A percentile compares a stretch with the other conserved stretches of the same genome.
These are phyloP conservation scores for Waltergamsia citrina DNA, from an alignment of 2,329 filamentous ascomycete genomes.

Conservation along the genomic window DNA sequence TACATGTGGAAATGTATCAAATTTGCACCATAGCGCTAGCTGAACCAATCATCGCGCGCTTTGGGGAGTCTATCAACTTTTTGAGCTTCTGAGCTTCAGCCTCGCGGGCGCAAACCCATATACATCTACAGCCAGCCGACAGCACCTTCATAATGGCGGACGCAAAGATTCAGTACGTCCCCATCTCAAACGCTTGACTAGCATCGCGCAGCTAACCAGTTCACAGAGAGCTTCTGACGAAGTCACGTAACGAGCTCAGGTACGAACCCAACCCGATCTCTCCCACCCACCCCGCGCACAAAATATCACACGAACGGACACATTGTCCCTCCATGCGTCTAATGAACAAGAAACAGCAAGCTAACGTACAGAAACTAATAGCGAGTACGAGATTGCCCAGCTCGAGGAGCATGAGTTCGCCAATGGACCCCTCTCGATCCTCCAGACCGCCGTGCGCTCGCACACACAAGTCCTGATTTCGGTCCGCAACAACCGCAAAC, in stretches of 20 bases:
- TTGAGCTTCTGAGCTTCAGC: conserved; percentile 22
- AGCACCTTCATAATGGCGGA: conserved; percentile 43
- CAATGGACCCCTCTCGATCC: conserved; percentile 63
- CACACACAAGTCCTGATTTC: conserved; percentile 96
- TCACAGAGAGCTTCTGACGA: conserved; percentile 73
- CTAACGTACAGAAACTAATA: conserved; percentile 23
- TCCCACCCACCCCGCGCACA: conserved; percentile 3
- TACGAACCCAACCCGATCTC: conserved; percentile 37
- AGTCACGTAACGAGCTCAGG: conserved; percentile 87
- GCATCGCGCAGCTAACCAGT: conserved; percentile 16
- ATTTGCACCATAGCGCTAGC: background rate
- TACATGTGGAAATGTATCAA: background rate
- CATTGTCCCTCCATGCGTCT: too few relatives aligned
- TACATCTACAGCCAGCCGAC: conserved; percentile 1
- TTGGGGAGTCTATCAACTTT: conserved; percentile 15
- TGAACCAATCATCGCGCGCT: conserved; percentile 16
- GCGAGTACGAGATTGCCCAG: conserved; percentile 84
- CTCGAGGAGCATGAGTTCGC: conserved; percentile 49
- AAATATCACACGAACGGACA: conserved; percentile 6
- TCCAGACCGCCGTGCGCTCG: conserved; percentile 90
- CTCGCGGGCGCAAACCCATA: conserved; percentile 17
- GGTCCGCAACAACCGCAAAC: conserved; percentile 96
- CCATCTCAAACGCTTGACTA: background rate
- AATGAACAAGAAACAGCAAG: background rate
- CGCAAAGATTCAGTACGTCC: conserved; percentile 61